phyloP scores from a whole-genome alignment of 176 grass and related monocot species.

The Triticum timopheevii region DNA sequence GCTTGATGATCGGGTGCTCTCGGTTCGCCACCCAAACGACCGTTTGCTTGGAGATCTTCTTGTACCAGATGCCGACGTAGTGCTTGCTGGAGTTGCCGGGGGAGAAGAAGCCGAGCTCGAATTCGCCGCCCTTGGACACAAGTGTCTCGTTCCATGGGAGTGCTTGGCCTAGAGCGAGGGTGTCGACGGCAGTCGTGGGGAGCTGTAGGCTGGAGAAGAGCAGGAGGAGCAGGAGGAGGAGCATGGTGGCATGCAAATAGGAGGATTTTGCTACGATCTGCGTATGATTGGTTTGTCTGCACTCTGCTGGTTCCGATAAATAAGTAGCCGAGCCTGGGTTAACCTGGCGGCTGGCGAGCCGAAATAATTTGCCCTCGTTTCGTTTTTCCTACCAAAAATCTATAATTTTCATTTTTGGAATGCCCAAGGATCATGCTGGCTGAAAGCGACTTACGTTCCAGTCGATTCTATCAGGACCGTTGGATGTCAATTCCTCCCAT shows the following conservation, averaged over 20 bases:
- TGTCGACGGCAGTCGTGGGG: slow-evolving; percentile 30
- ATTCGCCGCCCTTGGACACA: slow-evolving; percentile 50
- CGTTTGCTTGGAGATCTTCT: slow-evolving; percentile 49
- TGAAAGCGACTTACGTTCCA: too few species aligned
- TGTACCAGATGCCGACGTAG: slow-evolving; percentile 64
- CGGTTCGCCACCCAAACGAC: slow-evolving; percentile 65
- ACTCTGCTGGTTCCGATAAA: neutral
- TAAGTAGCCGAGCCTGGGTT: neutral
- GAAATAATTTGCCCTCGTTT: too few species aligned
- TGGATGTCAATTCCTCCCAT: too few species aligned
- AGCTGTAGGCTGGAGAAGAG: slow-evolving; percentile 20
- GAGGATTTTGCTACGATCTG: neutral
- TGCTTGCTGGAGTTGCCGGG: slow-evolving; percentile 47
- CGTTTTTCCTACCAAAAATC: neutral
- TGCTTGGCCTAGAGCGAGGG: slow-evolving; percentile 37
- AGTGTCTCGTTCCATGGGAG: slow-evolving; percentile 59
- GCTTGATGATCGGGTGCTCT: slow-evolving; percentile 34
- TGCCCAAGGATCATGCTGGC: too few species aligned
- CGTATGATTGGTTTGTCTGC: neutral
- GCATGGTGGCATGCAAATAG: slow-evolving; percentile 17
- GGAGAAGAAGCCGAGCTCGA: slow-evolving; percentile 65
- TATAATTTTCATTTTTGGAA: too few species aligned
- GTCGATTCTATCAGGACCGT: too few species aligned
- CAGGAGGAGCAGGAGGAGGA: slow-evolving; percentile 17
- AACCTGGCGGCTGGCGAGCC: neutral